Percentiles rank a stretch among this genome's conserved stretches.
Conservation (phyloP, 2,329 filamentous ascomycete species). For the Cucurbitaria berberidis region DNA sequence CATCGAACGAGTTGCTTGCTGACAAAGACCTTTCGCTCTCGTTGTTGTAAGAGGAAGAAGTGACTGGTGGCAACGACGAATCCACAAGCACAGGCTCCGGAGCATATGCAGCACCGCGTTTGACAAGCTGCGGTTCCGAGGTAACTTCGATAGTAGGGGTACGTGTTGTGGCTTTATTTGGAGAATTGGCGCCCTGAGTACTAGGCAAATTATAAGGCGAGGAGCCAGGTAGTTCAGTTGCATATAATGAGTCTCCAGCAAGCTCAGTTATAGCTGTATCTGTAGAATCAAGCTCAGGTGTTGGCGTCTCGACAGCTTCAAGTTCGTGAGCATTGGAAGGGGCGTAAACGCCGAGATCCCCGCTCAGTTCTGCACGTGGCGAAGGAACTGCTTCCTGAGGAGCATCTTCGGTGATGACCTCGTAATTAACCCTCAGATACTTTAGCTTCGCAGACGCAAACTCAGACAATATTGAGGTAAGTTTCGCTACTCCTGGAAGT, state of each 20-base stretch:
- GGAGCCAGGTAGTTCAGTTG: slow-evolving; percentile 34
- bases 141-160: slow-evolving; percentile 34
- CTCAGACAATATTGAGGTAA: slow-evolving; percentile 58
- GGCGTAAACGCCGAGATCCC: slow-evolving; percentile 23
- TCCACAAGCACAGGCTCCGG: slow-evolving; percentile 52
- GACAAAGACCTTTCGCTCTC: slow-evolving; percentile 8
- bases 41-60: slow-evolving; percentile 13
- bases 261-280: slow-evolving; percentile 31
- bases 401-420: slow-evolving; percentile 58
- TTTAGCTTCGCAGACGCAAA: slow-evolving; percentile 56
- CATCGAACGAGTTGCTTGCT: neutral
- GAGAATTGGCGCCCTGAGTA: too few relatives aligned
- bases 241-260: slow-evolving; percentile 34
- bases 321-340: slow-evolving; percentile 38
- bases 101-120: slow-evolving; percentile 53
- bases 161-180: neutral
- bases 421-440: slow-evolving; percentile 63
- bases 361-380: slow-evolving; percentile 36
- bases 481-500: slow-evolving; percentile 60
- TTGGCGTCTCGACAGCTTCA: slow-evolving; percentile 17
- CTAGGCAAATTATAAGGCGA: neutral
- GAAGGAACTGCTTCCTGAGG: slow-evolving; percentile 18
- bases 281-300: slow-evolving; percentile 30
- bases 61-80: slow-evolving; percentile 20
- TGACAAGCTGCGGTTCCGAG: slow-evolving; percentile 40